Base-by-base conservation (phyloP, 2,329 filamentous ascomycete species). In the Cladosporium oxysporum region DNA sequence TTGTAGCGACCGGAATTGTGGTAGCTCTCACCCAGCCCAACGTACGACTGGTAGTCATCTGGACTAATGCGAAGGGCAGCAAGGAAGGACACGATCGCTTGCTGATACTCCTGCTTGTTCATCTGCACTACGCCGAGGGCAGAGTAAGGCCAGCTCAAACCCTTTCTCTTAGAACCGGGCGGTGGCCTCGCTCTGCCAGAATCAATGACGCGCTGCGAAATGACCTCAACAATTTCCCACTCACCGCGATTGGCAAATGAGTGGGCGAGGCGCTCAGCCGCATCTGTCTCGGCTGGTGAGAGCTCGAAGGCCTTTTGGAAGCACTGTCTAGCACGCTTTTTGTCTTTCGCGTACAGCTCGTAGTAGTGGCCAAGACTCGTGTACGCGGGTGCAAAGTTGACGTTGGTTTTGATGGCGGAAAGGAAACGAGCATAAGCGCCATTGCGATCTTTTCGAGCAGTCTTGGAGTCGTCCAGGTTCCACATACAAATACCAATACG, bases 281-380 rank as follows among this genome's bases (percentile, higher is more conserved):
- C 92, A 71, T 90, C 84, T 0, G 97, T 87, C 75, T 99, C 95
- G 0, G 91, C 89, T 0, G 92, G 82, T 0, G 95, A 99, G 3
- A 99, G 81, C 77, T 99, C 95, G 59, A 99, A 91, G 0, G 95
- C 95, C 76, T 98, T 97, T 73, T 97, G 92, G 73, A 98, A 98
- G 76, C 94, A 98, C 69, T 91, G 89, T n/a, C 91, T 86, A 10
- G 94, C 92, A 74, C 96, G 85, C 73, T 89, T 91, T 78, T 89
- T 92, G 77, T 98, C 95, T 70, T 89, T 92, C 64, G 87, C 90
- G 75, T 97, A 97, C 74, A 98, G 94, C 6, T 89, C 88, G 75
- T 97, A 99, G 80, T 91, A 99, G 8, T 94, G 83, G 18, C 95
- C 95, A 5, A 99, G 85, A 69, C 89, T 93, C 0, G 93, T 97